Evolutionary conservation across 2,329 filamentous ascomycete species (phyloP).

Genomic region (Cylindrodendrum hubeiense): DNA sequence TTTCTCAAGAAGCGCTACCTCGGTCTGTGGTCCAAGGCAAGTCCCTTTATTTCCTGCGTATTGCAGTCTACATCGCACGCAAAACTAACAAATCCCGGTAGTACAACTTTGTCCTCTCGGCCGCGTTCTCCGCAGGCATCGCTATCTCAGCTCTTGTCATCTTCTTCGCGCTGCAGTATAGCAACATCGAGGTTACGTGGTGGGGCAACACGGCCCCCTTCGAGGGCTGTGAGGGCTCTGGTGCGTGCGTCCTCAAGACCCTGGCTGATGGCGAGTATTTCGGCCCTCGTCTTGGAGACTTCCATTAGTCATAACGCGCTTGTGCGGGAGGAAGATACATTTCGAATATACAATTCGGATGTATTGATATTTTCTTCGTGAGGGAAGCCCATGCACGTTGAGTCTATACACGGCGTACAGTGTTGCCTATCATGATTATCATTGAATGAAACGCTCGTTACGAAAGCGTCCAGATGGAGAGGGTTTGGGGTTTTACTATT

Average conservation of each 20-base stretch:
- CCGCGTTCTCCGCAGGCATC: slow-evolving; percentile 58
- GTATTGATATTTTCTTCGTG: background rate
- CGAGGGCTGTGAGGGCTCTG: slow-evolving; percentile 45
- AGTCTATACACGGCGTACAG: background rate
- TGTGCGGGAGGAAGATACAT: background rate
- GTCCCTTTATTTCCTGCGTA: background rate
- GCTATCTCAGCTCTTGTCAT: slow-evolving; percentile 61
- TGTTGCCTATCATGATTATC: background rate
- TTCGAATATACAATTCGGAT: background rate
- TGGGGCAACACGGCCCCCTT: slow-evolving; percentile 56
- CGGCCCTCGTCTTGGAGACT: slow-evolving; percentile 43
- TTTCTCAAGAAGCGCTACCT: slow-evolving; percentile 59
- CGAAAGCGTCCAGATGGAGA: background rate
- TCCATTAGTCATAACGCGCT: slow-evolving; percentile 18
- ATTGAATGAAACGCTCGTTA: background rate
- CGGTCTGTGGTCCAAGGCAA: slow-evolving; percentile 61
- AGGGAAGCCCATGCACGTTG: background rate
- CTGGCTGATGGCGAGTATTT: slow-evolving; percentile 48
- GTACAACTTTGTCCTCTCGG: slow-evolving; percentile 62
- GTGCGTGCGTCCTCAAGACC: slow-evolving; percentile 37
- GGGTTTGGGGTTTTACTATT: background rate
- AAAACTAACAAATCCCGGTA: slow-evolving; percentile 42
- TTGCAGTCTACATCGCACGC: background rate
- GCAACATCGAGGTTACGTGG: slow-evolving; percentile 54
- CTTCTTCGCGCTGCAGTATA: slow-evolving; percentile 61